Evolutionary conservation across 768 basidiomycete species (phyloP).

Genomic region (Rhizopogon sp.): DNA sequence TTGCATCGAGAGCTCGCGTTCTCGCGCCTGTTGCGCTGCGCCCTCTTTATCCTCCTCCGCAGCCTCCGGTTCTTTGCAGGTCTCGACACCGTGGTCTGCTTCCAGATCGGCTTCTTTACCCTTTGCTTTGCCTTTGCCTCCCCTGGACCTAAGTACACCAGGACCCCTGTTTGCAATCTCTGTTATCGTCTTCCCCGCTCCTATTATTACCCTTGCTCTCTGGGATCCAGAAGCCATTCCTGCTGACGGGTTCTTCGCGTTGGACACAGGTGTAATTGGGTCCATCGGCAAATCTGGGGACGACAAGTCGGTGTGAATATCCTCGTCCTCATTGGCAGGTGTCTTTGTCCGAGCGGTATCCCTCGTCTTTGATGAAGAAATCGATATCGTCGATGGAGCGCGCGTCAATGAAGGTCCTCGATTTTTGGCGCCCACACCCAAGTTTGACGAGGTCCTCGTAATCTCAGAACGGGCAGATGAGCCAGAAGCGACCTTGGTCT

Average conservation of each 20-base stretch:
- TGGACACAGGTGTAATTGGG: conserved; percentile 27
- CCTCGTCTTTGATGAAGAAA: background rate
- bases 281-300: conserved; percentile 28
- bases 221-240: background rate
- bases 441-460: background rate
- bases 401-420: background rate
- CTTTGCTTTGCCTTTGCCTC: conserved; percentile 29
- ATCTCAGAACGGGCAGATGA: background rate
- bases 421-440: background rate
- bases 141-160: conserved; percentile 41
- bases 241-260: conserved; percentile 17
- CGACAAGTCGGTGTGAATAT: conserved; percentile 11
- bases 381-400: background rate
- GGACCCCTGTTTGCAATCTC: conserved; percentile 8
- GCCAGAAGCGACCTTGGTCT: background rate
- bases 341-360: conserved; percentile 5
- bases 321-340: conserved; percentile 11
- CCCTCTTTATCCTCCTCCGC: conserved; percentile 1
- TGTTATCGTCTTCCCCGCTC: conserved; percentile 6
- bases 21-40: conserved; percentile 15
- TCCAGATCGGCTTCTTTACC: conserved; percentile 20
- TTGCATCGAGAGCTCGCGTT: conserved; percentile 45
- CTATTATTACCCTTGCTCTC: background rate
- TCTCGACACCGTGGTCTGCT: conserved; percentile 10
- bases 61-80: background rate